Conservation (phyloP, 2,329 filamentous ascomycete genomes). For the Coccinonectria pachysandricola region DNA sequence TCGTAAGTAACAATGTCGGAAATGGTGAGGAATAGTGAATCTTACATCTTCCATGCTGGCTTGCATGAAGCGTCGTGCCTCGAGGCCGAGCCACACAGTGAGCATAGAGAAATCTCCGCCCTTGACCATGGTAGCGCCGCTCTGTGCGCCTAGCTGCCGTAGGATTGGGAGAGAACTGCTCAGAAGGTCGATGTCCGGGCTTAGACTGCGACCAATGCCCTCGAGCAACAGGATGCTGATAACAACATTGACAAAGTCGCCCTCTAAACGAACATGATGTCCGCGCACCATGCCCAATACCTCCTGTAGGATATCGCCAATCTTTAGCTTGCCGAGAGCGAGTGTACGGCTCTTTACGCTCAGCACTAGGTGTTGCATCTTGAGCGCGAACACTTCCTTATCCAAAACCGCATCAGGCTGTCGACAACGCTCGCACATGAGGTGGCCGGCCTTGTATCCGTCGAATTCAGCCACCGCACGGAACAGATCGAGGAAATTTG, state of each 20-base stretch:
- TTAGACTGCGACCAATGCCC: slow-evolving; percentile 79
- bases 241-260: slow-evolving; percentile 97
- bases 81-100: slow-evolving; percentile 82
- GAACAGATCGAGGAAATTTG: slow-evolving; percentile 92
- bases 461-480: slow-evolving; percentile 93
- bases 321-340: slow-evolving; percentile 87
- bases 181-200: slow-evolving; percentile 81
- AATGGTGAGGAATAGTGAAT: slow-evolving; percentile 13
- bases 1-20: slow-evolving; percentile 2
- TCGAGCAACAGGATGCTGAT: slow-evolving; percentile 89
- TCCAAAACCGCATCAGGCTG: slow-evolving; percentile 87
- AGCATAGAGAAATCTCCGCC: slow-evolving; percentile 75
- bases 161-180: slow-evolving; percentile 80
- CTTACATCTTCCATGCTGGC: slow-evolving; percentile 79
- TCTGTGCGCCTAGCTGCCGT: slow-evolving; percentile 72
- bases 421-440: slow-evolving; percentile 93
- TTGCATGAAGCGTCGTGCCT: slow-evolving; percentile 80
- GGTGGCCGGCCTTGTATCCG: slow-evolving; percentile 83
- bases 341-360: slow-evolving; percentile 85
- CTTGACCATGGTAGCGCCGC: slow-evolving; percentile 58
- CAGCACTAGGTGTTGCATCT: slow-evolving; percentile 93
- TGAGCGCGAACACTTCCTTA: slow-evolving; percentile 80
- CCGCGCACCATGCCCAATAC: slow-evolving; percentile 83
- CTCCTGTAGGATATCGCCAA: slow-evolving; percentile 86
- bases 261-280: slow-evolving; percentile 90